Conservation (phyloP, 116 monocot genomes). For the Cymodocea nodosa region DNA sequence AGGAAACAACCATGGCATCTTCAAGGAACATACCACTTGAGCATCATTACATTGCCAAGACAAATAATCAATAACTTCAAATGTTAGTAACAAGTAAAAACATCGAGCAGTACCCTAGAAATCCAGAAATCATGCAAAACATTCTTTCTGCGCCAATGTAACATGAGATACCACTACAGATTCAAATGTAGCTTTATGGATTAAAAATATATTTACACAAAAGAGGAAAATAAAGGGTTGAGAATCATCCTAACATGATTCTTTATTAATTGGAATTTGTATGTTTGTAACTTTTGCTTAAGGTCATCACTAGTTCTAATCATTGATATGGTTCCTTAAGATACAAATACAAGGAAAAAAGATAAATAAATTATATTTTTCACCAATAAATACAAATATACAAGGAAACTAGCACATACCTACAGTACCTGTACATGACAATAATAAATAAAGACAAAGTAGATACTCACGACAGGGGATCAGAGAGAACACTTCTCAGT, state of each 20-base stretch:
- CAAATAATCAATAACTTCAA: background rate
- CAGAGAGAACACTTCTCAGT: constrained; percentile 73
- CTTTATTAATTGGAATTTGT: too few species aligned
- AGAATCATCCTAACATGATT: too few species aligned
- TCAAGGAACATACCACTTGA: constrained; percentile 84
- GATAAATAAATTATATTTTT: background rate
- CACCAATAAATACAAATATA: background rate
- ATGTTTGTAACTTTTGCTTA: too few species aligned
- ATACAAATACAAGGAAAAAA: too few species aligned
- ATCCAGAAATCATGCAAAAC: background rate
- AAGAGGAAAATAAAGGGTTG: too few species aligned
- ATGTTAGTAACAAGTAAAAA: background rate
- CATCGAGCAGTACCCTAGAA: background rate
- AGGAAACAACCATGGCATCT: constrained; percentile 89
- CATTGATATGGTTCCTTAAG: too few species aligned
- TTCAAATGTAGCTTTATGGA: too few species aligned
- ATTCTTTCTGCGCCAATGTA: background rate
- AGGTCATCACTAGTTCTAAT: too few species aligned
- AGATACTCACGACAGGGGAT: constrained; percentile 67
- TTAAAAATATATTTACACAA: too few species aligned
- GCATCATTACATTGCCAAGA: constrained; percentile 11
- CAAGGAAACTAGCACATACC: background rate
- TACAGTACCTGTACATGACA: background rate
- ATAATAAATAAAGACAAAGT: background rate
- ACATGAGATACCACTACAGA: background rate